These are phyloP conservation scores for Papiliotrema terrestris DNA, from an alignment of 1,284 basidiomycete species.

Conservation along the genomic window DNA sequence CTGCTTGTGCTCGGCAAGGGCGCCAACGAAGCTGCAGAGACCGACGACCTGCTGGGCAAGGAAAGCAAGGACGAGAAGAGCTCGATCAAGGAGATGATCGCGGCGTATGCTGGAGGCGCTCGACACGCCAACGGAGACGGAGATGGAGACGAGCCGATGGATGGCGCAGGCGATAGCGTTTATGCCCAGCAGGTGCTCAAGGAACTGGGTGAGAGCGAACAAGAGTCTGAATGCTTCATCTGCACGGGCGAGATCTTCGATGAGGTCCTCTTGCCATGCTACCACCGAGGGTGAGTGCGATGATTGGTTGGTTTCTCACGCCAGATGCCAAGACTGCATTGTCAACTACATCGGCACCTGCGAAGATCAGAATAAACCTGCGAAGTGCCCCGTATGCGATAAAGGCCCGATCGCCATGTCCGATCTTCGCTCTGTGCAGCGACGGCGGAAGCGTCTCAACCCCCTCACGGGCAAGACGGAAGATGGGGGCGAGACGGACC, in stretches of 20 bases:
- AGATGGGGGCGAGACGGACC: conserved; percentile 22
- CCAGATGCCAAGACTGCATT: conserved; percentile 49
- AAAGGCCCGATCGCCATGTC: conserved; percentile 38
- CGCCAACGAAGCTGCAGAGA: conserved; percentile 52
- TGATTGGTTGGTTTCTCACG: background rate
- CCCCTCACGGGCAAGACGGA: conserved; percentile 28
- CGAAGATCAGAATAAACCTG: conserved; percentile 43
- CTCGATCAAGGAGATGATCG: conserved; percentile 61
- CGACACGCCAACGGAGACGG: conserved; percentile 17
- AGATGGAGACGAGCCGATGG: conserved; percentile 25
- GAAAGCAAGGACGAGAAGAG: conserved; percentile 54
- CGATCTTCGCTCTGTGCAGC: conserved; percentile 39
- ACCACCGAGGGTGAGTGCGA: conserved; percentile 66
- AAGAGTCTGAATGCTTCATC: conserved; percentile 67
- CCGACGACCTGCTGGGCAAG: conserved; percentile 47
- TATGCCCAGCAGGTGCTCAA: conserved; percentile 67
- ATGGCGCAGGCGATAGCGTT: conserved; percentile 33
- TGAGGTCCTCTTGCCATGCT: conserved; percentile 70
- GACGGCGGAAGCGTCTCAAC: conserved; percentile 46
- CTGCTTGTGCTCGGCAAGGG: conserved; percentile 61
- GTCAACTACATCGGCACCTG: conserved; percentile 46
- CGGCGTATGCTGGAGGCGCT: conserved; percentile 57
- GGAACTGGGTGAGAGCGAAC: conserved; percentile 52
- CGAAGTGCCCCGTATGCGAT: conserved; percentile 44
- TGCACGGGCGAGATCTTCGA: conserved; percentile 56